Base-by-base conservation (phyloP, 2,329 filamentous ascomycete genomes). In the Cryphonectria carpinicola region DNA sequence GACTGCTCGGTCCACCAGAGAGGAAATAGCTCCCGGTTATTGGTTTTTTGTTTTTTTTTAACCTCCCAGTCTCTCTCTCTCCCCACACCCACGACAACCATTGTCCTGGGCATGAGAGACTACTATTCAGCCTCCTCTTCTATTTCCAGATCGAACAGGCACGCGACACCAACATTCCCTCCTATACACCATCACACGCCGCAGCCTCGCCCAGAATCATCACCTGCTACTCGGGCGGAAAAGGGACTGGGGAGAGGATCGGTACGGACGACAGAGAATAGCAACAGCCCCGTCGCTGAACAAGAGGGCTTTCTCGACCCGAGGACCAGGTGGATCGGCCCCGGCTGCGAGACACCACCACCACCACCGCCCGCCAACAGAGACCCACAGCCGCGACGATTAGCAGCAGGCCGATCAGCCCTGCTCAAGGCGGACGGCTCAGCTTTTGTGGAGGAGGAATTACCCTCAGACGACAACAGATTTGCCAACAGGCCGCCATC, bases 261-360 rank as follows among this genome's bases (percentile, higher is more conserved):
- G 35, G 58, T 61, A 35, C 35, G 19, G 58, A 39, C 32, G 19
- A 39, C 8, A 37, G 58, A 61, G 35, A 39, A 37, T 22, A 22
- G n/a, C 32, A n/a, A 61, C 58, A 22, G 58, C 19, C 32, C 32
- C 35, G 35, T 19, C 58, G 58, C 35, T 61, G 58, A n/a, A n/a
- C 32, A 61, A 39, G 58, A 37, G 58, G 35, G 3, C 3, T 39
- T 13, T 61, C 58, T 32, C 22, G 58, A 61, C 7, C 58, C 58
- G 19, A 61, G 58, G 35, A 61, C 32, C 17, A 61, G 58, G 58
- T 39, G 58, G 58, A 61, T n/a, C 35, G 58, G 58, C 14, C 58
- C 58, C 19, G 35, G 58, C 58, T 61, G 58, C 58, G 22, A 37
- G 22, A 61, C 58, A 61, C 25, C 54, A 11, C 28, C 28, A 35